Base-by-base conservation (phyloP, 805 yeast species). In the Blastobotrys peoriensis region DNA sequence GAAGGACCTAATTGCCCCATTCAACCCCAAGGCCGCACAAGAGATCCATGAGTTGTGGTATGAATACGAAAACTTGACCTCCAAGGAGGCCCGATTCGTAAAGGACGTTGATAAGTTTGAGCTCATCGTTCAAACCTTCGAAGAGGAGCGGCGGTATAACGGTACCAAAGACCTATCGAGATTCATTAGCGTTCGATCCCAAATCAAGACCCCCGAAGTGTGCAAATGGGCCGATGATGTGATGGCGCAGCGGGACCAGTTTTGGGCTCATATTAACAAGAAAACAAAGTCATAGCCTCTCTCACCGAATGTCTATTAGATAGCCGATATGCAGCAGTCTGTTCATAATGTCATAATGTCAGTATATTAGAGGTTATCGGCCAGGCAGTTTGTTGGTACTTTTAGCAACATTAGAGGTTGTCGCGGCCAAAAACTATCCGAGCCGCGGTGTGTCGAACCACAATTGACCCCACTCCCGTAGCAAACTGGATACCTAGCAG, bases 41-140 rank as follows among this genome's bases (percentile, higher is more conserved):
- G 88, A 84, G 53, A 70, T 91, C 42, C 61, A 72, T 47, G 81
- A 79, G 33, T 73, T 80, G 49, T 91, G 96, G 95, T 66, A 81
- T 45, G 96, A 87, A 61, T 91, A 91, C 65, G 98, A 91, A 67
- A 79, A 83, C 58, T 83, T 86, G 54, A 72, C 86, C 53, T 77
- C 82, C 36, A 62, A 77, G 20, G 98, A 91, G 63, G 96, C 97
- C 9, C 72, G 81, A 44, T 86, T 86, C 54, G 96, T 91, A 51
- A 91, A 91, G 67, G 97, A 91, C 64, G 79, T 93, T 49, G 98
- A 91, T 65, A 91, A 91, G 74, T 83, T 53, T 86, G 86, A 67
- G 82, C 89, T 33, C 79, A 79, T 73, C 86, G 53, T 60, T 35
- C 73, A 68, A 53, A 54, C 66, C 30, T 52, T 57, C 30, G 72